Evolutionary conservation across 805 yeast species (phyloP).

Genomic region (Ascoidea tarda): DNA sequence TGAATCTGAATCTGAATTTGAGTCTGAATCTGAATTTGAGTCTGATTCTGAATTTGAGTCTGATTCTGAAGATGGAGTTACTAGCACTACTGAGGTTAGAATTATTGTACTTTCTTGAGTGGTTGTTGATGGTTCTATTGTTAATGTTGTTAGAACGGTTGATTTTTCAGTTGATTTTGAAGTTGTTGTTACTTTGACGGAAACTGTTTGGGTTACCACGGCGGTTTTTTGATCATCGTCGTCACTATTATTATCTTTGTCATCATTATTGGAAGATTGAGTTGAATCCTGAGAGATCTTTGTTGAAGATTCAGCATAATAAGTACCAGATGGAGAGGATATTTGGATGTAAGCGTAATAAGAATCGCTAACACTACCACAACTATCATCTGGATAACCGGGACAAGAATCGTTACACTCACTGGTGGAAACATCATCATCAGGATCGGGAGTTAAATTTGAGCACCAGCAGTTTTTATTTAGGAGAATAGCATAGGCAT

Average conservation of each 20-base stretch:
- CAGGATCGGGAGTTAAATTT: conserved; percentile 23
- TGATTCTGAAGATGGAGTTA: neutral
- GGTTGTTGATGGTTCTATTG: neutral
- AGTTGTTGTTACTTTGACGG: neutral
- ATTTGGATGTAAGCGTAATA: conserved; percentile 25
- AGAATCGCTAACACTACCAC: conserved; percentile 16
- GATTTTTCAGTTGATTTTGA: neutral
- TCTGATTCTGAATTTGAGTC: neutral
- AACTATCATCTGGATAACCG: conserved; percentile 10
- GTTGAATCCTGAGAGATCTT: conserved; percentile 2
- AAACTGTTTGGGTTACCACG: neutral
- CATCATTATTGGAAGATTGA: neutral
- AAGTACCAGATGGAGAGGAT: conserved; percentile 1
- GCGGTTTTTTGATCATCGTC: neutral
- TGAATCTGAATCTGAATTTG: neutral
- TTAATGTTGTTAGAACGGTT: neutral
- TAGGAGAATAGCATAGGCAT: conserved; percentile 31
- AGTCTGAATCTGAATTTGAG: neutral
- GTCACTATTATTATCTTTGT: neutral
- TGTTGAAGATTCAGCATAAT: conserved; percentile 2
- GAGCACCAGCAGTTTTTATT: conserved; percentile 34
- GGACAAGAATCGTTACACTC: conserved; percentile 11
- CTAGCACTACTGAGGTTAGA: neutral
- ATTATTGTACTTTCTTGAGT: no score
- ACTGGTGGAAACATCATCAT: conserved; percentile 12